Conservation (phyloP, 495 filamentous ascomycete genomes). For the Xylaria grammica region DNA sequence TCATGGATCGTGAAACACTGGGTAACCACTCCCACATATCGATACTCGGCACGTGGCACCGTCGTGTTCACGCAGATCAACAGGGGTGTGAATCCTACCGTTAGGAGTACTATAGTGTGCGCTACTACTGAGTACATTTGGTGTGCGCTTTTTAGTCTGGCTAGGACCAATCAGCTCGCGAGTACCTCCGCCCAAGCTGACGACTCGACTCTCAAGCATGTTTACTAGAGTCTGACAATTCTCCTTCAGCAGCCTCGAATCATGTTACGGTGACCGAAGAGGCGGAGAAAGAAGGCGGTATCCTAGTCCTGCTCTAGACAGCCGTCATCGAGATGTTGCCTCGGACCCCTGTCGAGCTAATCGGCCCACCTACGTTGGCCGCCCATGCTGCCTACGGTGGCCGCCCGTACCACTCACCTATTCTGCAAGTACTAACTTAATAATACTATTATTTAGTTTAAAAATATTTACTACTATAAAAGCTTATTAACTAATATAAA, state of each 20-base stretch:
- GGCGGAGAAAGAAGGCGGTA: neutral
- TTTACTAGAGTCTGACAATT: neutral
- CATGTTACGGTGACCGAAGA: neutral
- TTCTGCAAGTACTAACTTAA: too few species aligned
- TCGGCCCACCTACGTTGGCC: too few species aligned
- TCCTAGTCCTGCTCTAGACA: too few species aligned
- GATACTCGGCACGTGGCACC: slow-evolving; percentile 20
- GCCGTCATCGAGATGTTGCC: neutral
- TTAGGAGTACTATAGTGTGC: neutral
- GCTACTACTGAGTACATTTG: neutral
- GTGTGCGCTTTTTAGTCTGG: too few species aligned
- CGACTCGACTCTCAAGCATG: neutral
- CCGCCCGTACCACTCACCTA: too few species aligned
- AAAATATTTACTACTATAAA: too few species aligned
- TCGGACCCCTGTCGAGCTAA: neutral
- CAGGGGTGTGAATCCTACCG: slow-evolving; percentile 1
- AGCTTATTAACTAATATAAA: too few species aligned
- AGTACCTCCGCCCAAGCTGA: neutral
- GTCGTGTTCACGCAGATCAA: slow-evolving; percentile 4
- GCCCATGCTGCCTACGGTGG: too few species aligned
- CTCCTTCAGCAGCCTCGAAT: neutral
- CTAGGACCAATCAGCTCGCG: neutral
- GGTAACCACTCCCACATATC: neutral
- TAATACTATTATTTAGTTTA: too few species aligned
- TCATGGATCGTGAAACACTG: slow-evolving; percentile 3